Base-by-base conservation (phyloP, 495 filamentous ascomycete genomes). In the Paragyromitra xinjiangensis region DNA sequence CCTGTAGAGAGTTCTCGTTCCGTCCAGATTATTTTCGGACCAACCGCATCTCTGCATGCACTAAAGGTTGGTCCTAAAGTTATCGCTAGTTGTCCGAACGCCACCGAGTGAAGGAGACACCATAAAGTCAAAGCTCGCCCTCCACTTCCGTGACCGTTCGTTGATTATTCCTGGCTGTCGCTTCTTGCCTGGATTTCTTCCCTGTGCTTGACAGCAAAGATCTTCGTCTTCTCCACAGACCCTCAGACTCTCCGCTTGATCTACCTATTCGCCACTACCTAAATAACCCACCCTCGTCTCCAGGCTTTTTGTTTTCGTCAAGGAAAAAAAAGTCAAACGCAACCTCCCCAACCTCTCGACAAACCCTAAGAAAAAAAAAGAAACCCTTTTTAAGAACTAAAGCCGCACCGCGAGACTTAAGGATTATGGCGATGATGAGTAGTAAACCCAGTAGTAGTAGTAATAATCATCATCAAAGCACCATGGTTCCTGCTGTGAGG, bases 401-500 rank as follows among this genome's bases (percentile, higher is more conserved):
- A 75, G 65, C 61, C 59, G 42, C 34, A 64, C 55, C 53, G 34
- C 40, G 44, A 72, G 77, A 44, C 56, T 66, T 73, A 82, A 82
- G 71, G 66, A 71, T 78, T 70, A 82, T 82, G 81, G 81, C 81
- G 80, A 79, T 82, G 80, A 81, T 79, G 65, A 82, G 80, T 82
- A 80, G 77, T 82, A 80, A 82, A 80, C 75, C 44, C 66, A 82
- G 64, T 78, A 82, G 64, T 82, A 82, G 78, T 82, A 77, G 24
- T 77, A 75, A 80, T 77, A 75, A 71, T 77, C 69, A 75, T 64
- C 74, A 56, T 71, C 65, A 69, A 72, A 71, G 71, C 78, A 73
- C 22, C 16, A 65, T 64, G 61, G 59, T 48, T 59, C 42, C 74
- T 26, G 42, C 59, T 37, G 19, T 34, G 34, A 71, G 78, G 64